These are phyloP conservation scores for Phytopythium sindhum DNA, from an alignment of 352 stramenopile genomes.

Conservation along the genomic window DNA sequence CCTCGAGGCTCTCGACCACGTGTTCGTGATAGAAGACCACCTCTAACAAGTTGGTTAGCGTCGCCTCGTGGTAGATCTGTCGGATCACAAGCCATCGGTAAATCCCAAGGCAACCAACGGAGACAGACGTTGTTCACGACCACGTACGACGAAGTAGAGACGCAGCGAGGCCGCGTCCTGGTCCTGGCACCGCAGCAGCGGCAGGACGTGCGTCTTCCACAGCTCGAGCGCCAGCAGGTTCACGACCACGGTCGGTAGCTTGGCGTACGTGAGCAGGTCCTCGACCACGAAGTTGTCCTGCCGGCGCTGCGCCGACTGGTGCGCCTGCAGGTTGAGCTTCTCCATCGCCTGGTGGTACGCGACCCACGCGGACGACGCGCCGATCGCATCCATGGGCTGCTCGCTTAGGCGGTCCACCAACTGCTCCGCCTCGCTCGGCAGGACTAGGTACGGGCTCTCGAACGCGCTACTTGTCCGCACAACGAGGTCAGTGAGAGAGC, in stretches of 20 bases:
- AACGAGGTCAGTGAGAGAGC: not conserved
- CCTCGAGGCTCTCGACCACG: slow-evolving; percentile 82
- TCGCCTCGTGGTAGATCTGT: slow-evolving; percentile 87
- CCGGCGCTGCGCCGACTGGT: slow-evolving; percentile 88
- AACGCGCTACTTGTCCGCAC: slow-evolving; percentile 6
- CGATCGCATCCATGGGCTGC: slow-evolving; percentile 63
- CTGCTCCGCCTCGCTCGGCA: slow-evolving; percentile 79
- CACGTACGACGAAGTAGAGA: slow-evolving; percentile 87
- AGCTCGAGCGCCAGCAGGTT: slow-evolving; percentile 89
- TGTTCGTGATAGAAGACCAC: slow-evolving; percentile 90
- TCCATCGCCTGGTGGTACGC: slow-evolving; percentile 85
- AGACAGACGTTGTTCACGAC: not conserved
- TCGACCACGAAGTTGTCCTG: slow-evolving; percentile 95
- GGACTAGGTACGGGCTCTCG: slow-evolving; percentile 53
- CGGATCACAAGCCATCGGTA: no score
- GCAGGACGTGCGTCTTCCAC: slow-evolving; percentile 86
- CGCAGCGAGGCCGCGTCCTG: slow-evolving; percentile 66
- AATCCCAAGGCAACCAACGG: no score
- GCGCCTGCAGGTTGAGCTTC: slow-evolving; percentile 92
- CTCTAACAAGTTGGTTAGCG: slow-evolving; percentile 86
- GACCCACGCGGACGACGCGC: slow-evolving; percentile 69
- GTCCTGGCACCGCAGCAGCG: slow-evolving; percentile 47
- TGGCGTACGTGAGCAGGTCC: slow-evolving; percentile 89
- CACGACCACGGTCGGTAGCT: slow-evolving; percentile 82
- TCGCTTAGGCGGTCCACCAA: slow-evolving; percentile 72